phyloP scores from a whole-genome alignment of 1,284 basidiomycete species.

The Cystobasidium pallidum region DNA sequence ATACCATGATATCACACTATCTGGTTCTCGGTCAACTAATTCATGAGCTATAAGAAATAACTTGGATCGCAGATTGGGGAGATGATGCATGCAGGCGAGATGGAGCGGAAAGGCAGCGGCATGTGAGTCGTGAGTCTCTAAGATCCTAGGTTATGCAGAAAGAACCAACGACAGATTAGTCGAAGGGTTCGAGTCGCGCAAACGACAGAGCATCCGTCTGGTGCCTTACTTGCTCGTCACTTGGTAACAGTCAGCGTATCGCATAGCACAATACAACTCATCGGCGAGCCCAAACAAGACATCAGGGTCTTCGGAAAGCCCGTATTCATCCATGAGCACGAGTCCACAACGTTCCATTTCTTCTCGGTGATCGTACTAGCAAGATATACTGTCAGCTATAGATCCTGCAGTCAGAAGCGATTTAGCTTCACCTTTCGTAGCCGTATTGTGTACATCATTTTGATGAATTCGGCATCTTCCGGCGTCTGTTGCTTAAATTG shows the following conservation, averaged over 20 bases:
- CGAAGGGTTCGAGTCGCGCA: too few species aligned
- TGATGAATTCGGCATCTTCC: constrained; percentile 85
- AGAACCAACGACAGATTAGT: background rate
- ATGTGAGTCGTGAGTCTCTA: constrained; percentile 78
- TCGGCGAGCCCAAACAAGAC: constrained; percentile 90
- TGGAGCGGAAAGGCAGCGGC: constrained; percentile 86
- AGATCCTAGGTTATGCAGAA: constrained; percentile 65
- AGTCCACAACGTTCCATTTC: constrained; percentile 78
- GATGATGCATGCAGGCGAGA: constrained; percentile 95
- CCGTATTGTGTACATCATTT: constrained; percentile 86
- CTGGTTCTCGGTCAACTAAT: constrained; percentile 89
- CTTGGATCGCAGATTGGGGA: constrained; percentile 84
- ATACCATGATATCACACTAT: constrained; percentile 93
- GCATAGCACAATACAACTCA: constrained; percentile 80
- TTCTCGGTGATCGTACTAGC: constrained; percentile 70
- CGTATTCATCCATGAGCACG: constrained; percentile 74
- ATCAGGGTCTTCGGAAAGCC: constrained; percentile 85
- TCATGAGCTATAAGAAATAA: constrained; percentile 95
- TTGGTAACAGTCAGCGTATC: constrained; percentile 90
- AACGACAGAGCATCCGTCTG: too few species aligned
- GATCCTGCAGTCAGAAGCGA: constrained; percentile 23
- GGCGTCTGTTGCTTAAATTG: constrained; percentile 75
- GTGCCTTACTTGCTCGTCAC: constrained; percentile 74
- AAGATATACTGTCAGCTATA: background rate
- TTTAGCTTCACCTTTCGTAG: constrained; percentile 69